Evolutionary conservation across 1,284 basidiomycete genomes (phyloP), one percentile per base, ranked within the genome.

Genomic region (Mycosarcoma mackinlayi): DNA sequence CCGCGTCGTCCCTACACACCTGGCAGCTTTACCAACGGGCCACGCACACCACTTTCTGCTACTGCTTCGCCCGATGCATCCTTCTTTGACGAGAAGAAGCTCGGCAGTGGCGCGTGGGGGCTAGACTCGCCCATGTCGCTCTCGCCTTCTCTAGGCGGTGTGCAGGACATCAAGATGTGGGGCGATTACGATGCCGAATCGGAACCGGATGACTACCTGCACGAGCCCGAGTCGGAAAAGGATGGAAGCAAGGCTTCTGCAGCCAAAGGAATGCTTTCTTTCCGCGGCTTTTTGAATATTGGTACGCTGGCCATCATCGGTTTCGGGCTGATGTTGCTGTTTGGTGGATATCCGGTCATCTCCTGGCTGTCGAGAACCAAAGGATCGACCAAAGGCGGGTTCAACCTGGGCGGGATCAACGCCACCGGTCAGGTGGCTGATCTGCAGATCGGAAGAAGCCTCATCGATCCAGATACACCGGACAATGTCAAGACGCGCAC

Each of bases 381-480:
- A 10, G 35, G 24, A 6, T 48, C 56, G 25, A 64, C 45, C 28
- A 64, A 56, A n/a, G 73, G 62, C 30, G 65, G 73, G 3, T 70
- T 58, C 52, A 65, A 67, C 37, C 37, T 76, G 2, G 66, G 70
- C 10, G 67, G 66, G 6, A 66, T 54, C 48, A 76, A 77, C n/a
- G 52, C 58, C 2, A 55, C 55, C 0, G 73, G 73, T 11, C 69
- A 70, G 24, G 48, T 71, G 6, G 57, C 71, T 6, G 51, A 66
- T 44, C 33, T 72, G 9, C 38, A 65, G 9, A n/a, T 71, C 16
- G 65, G 62, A 1, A 49, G 52, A 10, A 25, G 39, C 1, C 59
- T 79, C 33, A 58, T 81, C 35, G 79, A 81, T 47, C 66, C 65
- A 4, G 77, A 80, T 44, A 81, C 79, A 1, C 78, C 78, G 1